phyloP scores from a whole-genome alignment of 495 filamentous ascomycete genomes.

The Penicillium coffeae region DNA sequence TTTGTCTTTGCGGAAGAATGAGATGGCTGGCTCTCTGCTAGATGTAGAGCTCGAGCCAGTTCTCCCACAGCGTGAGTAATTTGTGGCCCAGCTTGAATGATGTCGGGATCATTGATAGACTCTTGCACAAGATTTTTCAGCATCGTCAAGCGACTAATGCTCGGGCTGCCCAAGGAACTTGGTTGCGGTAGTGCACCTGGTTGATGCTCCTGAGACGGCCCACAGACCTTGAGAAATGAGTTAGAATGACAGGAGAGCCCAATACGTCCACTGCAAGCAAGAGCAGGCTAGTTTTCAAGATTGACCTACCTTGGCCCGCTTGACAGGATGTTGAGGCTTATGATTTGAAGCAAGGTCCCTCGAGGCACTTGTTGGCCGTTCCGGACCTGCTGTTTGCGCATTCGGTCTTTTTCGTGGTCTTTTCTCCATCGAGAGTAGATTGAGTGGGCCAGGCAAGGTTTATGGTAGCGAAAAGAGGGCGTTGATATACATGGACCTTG shows the following conservation, averaged over 20 bases:
- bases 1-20: neutral
- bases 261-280: neutral
- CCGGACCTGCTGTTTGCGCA: neutral
- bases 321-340: neutral
- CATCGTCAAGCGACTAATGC: neutral
- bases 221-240: neutral
- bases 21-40: too few species aligned
- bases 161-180: too few species aligned
- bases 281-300: too few species aligned
- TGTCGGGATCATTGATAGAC: slow-evolving; percentile 12
- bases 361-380: neutral
- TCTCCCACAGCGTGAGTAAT: too few species aligned
- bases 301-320: neutral
- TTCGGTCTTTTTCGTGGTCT: neutral
- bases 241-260: neutral
- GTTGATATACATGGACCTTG: neutral
- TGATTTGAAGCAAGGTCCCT: neutral
- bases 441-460: neutral
- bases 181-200: too few species aligned
- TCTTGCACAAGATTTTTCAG: slow-evolving; percentile 19
- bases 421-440: neutral
- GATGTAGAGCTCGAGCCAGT: slow-evolving; percentile 19
- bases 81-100: slow-evolving; percentile 13
- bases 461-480: neutral
- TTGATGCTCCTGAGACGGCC: neutral